phyloP scores from a whole-genome alignment of 176 grass and related monocot genomes.

The Rhynchospora tenuis region DNA sequence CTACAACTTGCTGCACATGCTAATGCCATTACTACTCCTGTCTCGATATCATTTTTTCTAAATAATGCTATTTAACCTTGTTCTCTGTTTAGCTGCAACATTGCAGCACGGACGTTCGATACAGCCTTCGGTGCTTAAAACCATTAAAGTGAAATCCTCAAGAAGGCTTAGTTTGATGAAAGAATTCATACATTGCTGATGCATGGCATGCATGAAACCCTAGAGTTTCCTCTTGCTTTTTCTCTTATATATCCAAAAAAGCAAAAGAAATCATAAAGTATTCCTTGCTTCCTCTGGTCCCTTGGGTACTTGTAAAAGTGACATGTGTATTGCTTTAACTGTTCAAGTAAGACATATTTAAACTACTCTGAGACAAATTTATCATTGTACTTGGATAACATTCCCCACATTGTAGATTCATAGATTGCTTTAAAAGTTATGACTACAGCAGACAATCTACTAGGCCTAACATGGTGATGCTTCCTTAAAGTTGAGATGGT shows the following conservation, averaged over 20 bases:
- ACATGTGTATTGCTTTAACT: slow-evolving; percentile 42
- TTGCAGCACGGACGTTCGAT: background rate
- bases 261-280: slow-evolving; percentile 36
- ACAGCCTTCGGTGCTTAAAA: background rate
- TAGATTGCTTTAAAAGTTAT: slow-evolving; percentile 26
- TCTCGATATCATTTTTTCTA: background rate
- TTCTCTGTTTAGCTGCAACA: background rate
- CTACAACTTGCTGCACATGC: background rate
- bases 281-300: slow-evolving; percentile 73
- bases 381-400: background rate
- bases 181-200: slow-evolving; percentile 52
- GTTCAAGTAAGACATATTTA: slow-evolving; percentile 67
- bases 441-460: slow-evolving; percentile 43
- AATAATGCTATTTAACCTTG: background rate
- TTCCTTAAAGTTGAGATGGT: slow-evolving; percentile 62
- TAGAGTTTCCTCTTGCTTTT: slow-evolving; percentile 37
- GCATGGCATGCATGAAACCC: slow-evolving; percentile 95
- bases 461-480: slow-evolving; percentile 51
- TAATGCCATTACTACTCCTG: background rate
- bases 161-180: background rate
- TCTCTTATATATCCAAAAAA: slow-evolving; percentile 25
- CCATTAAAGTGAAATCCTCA: background rate
- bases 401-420: slow-evolving; percentile 25
- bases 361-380: slow-evolving; percentile 29
- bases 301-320: slow-evolving; percentile 49